Percentiles rank a stretch among this genome's conserved stretches.
These are phyloP conservation scores for Coix lacrymajobi DNA, from an alignment of 176 grass and related monocot genomes.

Conservation along the genomic window DNA sequence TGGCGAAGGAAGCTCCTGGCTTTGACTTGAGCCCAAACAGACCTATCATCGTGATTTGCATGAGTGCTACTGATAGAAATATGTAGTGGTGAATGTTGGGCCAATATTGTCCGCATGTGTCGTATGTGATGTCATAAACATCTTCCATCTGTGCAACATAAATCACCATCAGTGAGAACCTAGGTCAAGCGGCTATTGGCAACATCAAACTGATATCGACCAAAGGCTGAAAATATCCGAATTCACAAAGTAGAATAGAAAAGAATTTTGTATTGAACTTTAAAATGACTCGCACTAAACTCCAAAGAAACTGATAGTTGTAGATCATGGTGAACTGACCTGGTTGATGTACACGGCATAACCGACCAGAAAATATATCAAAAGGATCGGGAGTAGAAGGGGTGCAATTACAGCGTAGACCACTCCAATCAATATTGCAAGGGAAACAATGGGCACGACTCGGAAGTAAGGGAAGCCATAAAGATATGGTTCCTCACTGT, in stretches of 20 bases:
- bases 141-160: slow-evolving; percentile 70
- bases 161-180: background rate
- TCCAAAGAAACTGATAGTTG: background rate
- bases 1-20: slow-evolving; percentile 66
- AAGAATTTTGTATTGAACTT: background rate
- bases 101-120: slow-evolving; percentile 84
- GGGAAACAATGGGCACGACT: slow-evolving; percentile 75
- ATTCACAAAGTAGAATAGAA: background rate
- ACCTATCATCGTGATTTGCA: slow-evolving; percentile 80
- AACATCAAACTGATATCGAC: background rate
- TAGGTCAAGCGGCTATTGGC: background rate
- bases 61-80: slow-evolving; percentile 56
- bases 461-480: slow-evolving; percentile 80
- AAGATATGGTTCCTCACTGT: slow-evolving; percentile 49
- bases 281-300: background rate
- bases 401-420: slow-evolving; percentile 76
- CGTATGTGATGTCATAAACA: slow-evolving; percentile 79
- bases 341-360: slow-evolving; percentile 87
- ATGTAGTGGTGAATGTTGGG: slow-evolving; percentile 72
- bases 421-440: slow-evolving; percentile 81
- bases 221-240: background rate
- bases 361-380: slow-evolving; percentile 77
- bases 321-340: slow-evolving; percentile 30
- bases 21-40: slow-evolving; percentile 87
- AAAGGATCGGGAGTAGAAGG: slow-evolving; percentile 78